Conservation (phyloP, 306 rosid genomes). For the Medicago truncatula region MtrunA17r5.0-ANR NC_053049.1:10748501-10749000, state of each 20-base stretch:
- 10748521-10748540: neutral
- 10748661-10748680: neutral
- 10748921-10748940: too few relatives aligned
- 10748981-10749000: too few relatives aligned
- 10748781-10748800: neutral
- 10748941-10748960: too few relatives aligned
- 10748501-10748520: conserved; percentile 8
- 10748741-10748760: neutral
- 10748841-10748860: neutral
- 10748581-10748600: neutral
- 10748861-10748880: too few relatives aligned
- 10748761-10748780: neutral
- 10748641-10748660: neutral
- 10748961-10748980: too few relatives aligned
- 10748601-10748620: conserved; percentile 20
- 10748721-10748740: neutral
- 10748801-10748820: neutral
- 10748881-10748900: too few relatives aligned
- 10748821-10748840: neutral
- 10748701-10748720: neutral
- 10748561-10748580: neutral
- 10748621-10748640: neutral
- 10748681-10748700: neutral
- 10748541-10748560: neutral
- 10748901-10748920: too few relatives aligned